Evolutionary conservation across 192 early-diverging fungal species (phyloP), one percentile per base, ranked within the genome.

Genomic region (Phlyctochytrium bullatum): DNA sequence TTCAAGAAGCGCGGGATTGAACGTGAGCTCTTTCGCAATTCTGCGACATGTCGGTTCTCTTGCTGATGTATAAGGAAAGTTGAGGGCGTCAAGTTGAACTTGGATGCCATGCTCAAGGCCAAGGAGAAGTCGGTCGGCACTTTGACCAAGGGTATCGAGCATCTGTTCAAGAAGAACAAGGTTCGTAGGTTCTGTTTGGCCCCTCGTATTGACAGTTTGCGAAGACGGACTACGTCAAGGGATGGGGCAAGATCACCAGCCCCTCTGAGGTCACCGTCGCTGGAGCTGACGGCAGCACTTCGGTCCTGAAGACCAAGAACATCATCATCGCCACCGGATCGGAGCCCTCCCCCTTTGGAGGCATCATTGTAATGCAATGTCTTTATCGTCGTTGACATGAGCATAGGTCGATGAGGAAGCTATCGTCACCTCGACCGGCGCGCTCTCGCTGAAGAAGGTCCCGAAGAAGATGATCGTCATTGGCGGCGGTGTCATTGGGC

Each of bases 381-480:
- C 23, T 60, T 36, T 14, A 77, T 73, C 67, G n/a, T n/a, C n/a
- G n/a, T n/a, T 25, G n/a, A 20, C 61, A 1, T 52, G 1, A 24
- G 10, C 30, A 31, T 52, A 69, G 61, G 80, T 98, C 71, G 96
- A 98, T 73, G 95, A 97, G 82, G 88, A 93, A 84, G 86, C 88
- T 75, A 96, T 98, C 67, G 90, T 98, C 50, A 93, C 91, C 51
- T 98, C 97, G n/a, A 98, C 97, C 20, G 97, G 97, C 63, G 97
- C 97, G 16, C 87, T 98, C 68, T 89, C 92, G 30, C 85, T 98
- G 68, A 84, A 90, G 71, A 87, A 94, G 74, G 91, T 98, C 29
- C 97, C 97, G 47, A 90, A 97, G 84, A 96, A 95, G 83, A 91
- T 98, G 92, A 87, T 96, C 57, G 95, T 98, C 62, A 97, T 98